Base-by-base conservation (phyloP, 2,329 filamentous ascomycete species). In the Tolypocladium tundrense region DNA sequence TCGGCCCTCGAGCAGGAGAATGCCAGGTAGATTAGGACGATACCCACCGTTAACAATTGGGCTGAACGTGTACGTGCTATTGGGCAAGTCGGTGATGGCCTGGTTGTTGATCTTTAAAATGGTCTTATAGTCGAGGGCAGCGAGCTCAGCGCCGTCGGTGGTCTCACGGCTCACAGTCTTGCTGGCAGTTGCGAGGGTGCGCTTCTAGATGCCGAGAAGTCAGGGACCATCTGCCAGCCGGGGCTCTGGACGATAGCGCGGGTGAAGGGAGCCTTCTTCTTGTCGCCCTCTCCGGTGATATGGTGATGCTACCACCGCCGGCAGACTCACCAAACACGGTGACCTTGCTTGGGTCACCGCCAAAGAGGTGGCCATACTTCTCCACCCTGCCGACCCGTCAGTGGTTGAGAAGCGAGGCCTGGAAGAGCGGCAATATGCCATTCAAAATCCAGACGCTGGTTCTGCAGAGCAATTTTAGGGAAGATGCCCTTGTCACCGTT, bases 261-360 rank as follows among this genome's bases (percentile, higher is more conserved):
- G 8, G 61, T 67, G 64, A 83, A 83, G 1, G 81, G 70, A 4
- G 66, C 61, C 53, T 73, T 71, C 3, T 70, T 67, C 0, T 69
- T 71, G 16, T 74, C 73, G 4, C 72, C 70, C 9, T 73, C 70
- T 1, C 76, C 78, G 41, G 80, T 76, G 2, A 77, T 70, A 54
- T 78, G 75, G n/a, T 77, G 4, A 80, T 76, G 13, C 69, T 71
- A 0, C 79, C 79, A 0, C 71, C 82, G 2, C 81, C 81, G 0
- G 81, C 79, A 10, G 74, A 78, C 62, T 82, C 31, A 33, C 58
- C 58, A n/a, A 53, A n/a, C n/a, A n/a, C n/a, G n/a, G n/a, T n/a
- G n/a, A 84, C 75, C 11, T 77, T 73, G 3, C 61, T 61, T 0
- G 73, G 71, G 57, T 83, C 74, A 10, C 80, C 79, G 3, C 80